These are phyloP conservation scores for cucumber (Cucumis sativus) DNA, from an alignment of 306 rosid species.

Conservation along the genomic window DNA sequence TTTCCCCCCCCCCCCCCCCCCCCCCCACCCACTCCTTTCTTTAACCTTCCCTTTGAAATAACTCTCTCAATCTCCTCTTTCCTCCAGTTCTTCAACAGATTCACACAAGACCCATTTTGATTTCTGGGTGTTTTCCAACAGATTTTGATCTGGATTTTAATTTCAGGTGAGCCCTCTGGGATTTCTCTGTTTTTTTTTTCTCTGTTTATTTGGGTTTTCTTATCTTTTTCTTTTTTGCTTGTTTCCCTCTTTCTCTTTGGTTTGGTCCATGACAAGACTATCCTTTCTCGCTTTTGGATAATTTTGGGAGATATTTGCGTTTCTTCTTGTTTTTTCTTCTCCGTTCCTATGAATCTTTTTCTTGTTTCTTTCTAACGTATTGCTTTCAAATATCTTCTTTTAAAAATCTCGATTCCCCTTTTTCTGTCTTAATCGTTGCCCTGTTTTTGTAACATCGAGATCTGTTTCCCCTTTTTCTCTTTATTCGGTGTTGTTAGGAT, in stretches of 20 bases:
- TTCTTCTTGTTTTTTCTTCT: not conserved
- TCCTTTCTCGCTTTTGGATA: conserved; percentile 5
- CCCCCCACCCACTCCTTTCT: not conserved
- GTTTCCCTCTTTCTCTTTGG: not conserved
- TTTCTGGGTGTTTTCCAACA: not conserved
- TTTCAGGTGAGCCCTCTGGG: not conserved
- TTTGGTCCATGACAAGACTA: not conserved
- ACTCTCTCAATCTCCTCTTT: not conserved
- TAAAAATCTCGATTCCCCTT: not conserved
- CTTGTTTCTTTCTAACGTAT: not conserved
- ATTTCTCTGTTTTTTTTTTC: not conserved
- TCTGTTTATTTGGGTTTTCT: not conserved
- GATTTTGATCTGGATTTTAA: conserved; percentile 4
- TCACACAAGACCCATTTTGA: not conserved
- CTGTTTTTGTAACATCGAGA: not conserved
- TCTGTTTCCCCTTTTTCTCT: not conserved
- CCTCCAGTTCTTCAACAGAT: not conserved
- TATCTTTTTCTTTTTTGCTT: not conserved
- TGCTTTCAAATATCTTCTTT: not conserved
- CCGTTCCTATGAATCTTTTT: not conserved
- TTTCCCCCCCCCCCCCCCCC: not conserved
- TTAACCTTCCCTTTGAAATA: not conserved
- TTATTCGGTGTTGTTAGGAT: not conserved
- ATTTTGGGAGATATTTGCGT: not conserved
- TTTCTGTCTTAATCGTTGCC: not conserved